Conservation (phyloP, 805 yeast species). For the Suhomyces emberorum region DNA sequence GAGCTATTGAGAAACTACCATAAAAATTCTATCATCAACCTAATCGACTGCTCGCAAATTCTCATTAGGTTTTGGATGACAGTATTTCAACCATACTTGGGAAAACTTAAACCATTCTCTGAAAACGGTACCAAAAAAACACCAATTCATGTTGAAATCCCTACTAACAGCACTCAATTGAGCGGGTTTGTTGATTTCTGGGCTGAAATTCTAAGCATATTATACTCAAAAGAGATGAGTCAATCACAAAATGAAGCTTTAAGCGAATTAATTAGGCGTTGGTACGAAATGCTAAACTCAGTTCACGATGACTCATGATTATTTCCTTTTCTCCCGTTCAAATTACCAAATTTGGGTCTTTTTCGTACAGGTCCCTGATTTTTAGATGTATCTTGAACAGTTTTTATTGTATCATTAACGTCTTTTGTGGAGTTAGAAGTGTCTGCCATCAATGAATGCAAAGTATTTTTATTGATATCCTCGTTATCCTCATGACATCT, state of each 20-base stretch:
- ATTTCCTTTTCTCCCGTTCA: no score
- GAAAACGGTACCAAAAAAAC: constrained; percentile 12
- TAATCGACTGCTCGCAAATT: constrained; percentile 42
- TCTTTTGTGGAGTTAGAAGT: no score
- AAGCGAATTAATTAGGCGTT: constrained; percentile 10
- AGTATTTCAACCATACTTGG: constrained; percentile 53
- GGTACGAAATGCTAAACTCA: no score
- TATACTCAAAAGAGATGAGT: constrained; percentile 38
- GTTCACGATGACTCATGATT: no score
- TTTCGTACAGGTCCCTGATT: no score
- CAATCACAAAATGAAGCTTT: constrained; percentile 23
- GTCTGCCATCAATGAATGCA: no score
- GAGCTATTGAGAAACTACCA: constrained; percentile 48
- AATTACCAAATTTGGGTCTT: no score
- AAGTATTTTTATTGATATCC: no score
- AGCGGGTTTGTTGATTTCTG: constrained; percentile 49
- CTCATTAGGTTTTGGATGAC: constrained; percentile 52
- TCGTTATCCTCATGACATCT: no score
- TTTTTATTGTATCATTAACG: no score
- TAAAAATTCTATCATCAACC: constrained; percentile 24
- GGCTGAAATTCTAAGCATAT: constrained; percentile 40
- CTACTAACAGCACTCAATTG: constrained; percentile 18
- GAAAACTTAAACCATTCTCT: constrained; percentile 16
- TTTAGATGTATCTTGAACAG: no score
- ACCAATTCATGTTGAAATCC: constrained; percentile 12